Conservation (phyloP, 2,329 filamentous ascomycete species). For the Lachnellula cervina region DNA sequence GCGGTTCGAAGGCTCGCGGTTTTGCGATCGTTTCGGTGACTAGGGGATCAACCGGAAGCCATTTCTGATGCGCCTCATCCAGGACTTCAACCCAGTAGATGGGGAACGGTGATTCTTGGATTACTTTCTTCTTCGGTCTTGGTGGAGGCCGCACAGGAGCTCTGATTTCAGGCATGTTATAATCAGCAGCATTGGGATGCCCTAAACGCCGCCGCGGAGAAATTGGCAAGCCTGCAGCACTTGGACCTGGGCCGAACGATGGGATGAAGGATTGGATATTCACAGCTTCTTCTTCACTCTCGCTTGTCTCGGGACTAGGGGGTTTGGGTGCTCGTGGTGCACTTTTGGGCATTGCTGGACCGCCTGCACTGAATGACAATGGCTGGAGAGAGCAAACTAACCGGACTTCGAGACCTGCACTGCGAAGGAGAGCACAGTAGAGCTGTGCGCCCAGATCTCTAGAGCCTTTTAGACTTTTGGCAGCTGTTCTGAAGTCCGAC, state of each 20-base stretch:
- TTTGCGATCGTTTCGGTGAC: conserved; percentile 77
- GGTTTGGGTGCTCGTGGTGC: conserved; percentile 13
- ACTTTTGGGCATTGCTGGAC: conserved; percentile 35
- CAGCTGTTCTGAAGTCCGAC: conserved; percentile 65
- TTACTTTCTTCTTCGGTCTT: conserved; percentile 36
- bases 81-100: conserved; percentile 95
- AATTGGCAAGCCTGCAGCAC: conserved; percentile 12
- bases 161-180: conserved; percentile 42
- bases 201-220: conserved; percentile 29
- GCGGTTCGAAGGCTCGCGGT: conserved; percentile 73
- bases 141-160: conserved; percentile 33
- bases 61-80: conserved; percentile 81
- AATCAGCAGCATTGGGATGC: conserved; percentile 43
- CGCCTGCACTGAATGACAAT: conserved; percentile 44
- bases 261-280: conserved; percentile 9
- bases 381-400: conserved; percentile 88
- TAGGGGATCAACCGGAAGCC: conserved; percentile 81
- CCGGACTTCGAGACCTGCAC: conserved; percentile 74
- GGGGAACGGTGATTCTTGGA: conserved; percentile 70
- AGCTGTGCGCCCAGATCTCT: conserved; percentile 86
- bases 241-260: conserved; percentile 8
- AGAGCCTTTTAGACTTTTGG: conserved; percentile 68
- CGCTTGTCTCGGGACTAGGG: conserved; percentile 32
- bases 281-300: conserved; percentile 18
- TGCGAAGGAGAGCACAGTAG: conserved; percentile 80